Percentiles rank a stretch among this genome's conserved stretches.
Conservation (phyloP, 169 alveolate genomes). For the Blepharisma undulans region DNA sequence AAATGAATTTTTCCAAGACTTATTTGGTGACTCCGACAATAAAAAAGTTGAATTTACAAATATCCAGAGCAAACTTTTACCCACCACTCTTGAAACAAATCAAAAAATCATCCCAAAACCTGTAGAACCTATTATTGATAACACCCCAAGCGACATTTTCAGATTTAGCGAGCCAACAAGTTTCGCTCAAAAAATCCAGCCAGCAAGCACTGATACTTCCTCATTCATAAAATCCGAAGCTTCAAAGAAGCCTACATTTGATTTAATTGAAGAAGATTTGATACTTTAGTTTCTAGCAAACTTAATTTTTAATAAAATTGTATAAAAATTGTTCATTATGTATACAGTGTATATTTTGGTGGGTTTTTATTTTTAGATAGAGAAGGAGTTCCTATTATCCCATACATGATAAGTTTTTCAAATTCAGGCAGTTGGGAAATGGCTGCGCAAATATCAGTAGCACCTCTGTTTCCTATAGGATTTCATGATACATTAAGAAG, state of each 20-base stretch:
- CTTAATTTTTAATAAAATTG: not conserved
- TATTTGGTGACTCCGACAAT: not conserved
- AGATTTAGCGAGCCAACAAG: not conserved
- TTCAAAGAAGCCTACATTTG: not conserved
- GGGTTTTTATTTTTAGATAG: not conserved
- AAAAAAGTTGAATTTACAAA: not conserved
- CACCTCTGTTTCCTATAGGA: not conserved
- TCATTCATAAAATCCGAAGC: not conserved
- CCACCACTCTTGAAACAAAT: not conserved
- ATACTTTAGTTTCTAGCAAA: not conserved
- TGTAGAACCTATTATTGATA: not conserved
- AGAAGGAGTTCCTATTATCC: not conserved
- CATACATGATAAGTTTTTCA: not conserved
- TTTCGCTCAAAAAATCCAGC: not conserved
- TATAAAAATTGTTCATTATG: not conserved
- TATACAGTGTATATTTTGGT: not conserved
- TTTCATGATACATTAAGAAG: not conserved
- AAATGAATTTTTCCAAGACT: not conserved
- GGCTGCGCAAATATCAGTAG: not conserved
- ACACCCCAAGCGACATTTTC: not conserved
- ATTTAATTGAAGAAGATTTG: not conserved
- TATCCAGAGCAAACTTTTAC: not conserved
- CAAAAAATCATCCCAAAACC: not conserved
- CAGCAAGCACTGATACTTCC: not conserved
- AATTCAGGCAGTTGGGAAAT: not conserved